These are phyloP conservation scores for Malassezia dermatis DNA, from an alignment of 1,284 basidiomycete species.

Conservation along the genomic window DNA sequence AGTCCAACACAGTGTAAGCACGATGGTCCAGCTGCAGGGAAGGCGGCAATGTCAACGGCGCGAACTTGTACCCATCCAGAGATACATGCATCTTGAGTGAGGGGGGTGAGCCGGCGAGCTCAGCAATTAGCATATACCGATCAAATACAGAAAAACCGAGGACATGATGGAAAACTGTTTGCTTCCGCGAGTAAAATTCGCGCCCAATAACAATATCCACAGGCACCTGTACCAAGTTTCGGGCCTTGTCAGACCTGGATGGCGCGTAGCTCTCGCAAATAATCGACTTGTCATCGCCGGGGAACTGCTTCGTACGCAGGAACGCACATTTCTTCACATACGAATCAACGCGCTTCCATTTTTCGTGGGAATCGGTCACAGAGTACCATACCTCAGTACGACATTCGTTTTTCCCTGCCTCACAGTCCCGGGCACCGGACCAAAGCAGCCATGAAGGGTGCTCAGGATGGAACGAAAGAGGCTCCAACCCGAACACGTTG, in stretches of 20 bases:
- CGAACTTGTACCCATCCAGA: constrained; percentile 73
- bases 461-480: constrained; percentile 76
- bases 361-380: constrained; percentile 56
- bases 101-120: constrained; percentile 53
- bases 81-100: constrained; percentile 66
- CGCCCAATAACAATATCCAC: constrained; percentile 69
- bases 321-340: constrained; percentile 89
- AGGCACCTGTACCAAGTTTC: constrained; percentile 43
- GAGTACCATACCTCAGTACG: constrained; percentile 39
- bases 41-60: constrained; percentile 77
- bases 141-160: constrained; percentile 94
- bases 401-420: constrained; percentile 34
- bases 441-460: constrained; percentile 77
- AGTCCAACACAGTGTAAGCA: constrained; percentile 90
- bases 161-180: constrained; percentile 65
- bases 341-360: constrained; percentile 66
- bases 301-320: constrained; percentile 63
- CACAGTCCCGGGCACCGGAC: constrained; percentile 68
- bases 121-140: constrained; percentile 85
- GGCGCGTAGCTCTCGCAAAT: constrained; percentile 80
- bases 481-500: constrained; percentile 65
- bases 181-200: constrained; percentile 64
- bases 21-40: constrained; percentile 73
- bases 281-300: constrained; percentile 74
- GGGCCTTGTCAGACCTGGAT: constrained; percentile 13